Base-by-base conservation (phyloP, 1,284 basidiomycete genomes). In the Takashimella koratensis region DNA sequence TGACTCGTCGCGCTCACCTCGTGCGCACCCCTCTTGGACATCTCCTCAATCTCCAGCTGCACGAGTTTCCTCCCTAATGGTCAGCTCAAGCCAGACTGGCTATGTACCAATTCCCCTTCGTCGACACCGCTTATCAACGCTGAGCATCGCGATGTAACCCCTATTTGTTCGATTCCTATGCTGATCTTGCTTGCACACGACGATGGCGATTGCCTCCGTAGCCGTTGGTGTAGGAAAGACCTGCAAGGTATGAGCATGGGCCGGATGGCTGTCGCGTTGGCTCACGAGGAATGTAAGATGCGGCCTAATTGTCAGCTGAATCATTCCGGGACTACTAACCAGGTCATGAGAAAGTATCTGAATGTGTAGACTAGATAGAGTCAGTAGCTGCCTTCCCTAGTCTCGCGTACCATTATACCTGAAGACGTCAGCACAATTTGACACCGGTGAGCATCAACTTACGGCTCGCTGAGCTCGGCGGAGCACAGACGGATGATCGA, bases 91-190 rank as follows among this genome's bases (percentile, higher is more conserved):
- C 19, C 13, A 36, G 20, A 49, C 60, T 56, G 54, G 82, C 84
- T 70, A n/a, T n/a, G n/a, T 69, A 93, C 92, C 92, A 72, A 98
- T 94, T 13, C 95, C 93, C 45, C 85, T 82, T 72, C 93, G 87
- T 41, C 94, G 80, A 81, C 84, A 94, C 41, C 79, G 74, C 71
- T 84, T 85, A 74, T 83, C 82, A 22, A 95, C 91, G 63, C 88
- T 90, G 51, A 99, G 83, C 96, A 99, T 98, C 25, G 93, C 95
- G 56, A 98, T 96, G 71, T 98, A 98, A 3, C 95, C 95, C 65
- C 95, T 79, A 75, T 91, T 89, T 4, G 84, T 79, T 51, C 81
- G 78, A 63, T 86, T 84, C n/a, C 70, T 63, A 75, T 97, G 94
- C 68, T 82, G 80, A 64, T 91, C 92, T 73, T 95, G 89, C 79